These are phyloP conservation scores for Bombardia bombarda DNA, from an alignment of 495 filamentous ascomycete species.

Conservation along the genomic window DNA sequence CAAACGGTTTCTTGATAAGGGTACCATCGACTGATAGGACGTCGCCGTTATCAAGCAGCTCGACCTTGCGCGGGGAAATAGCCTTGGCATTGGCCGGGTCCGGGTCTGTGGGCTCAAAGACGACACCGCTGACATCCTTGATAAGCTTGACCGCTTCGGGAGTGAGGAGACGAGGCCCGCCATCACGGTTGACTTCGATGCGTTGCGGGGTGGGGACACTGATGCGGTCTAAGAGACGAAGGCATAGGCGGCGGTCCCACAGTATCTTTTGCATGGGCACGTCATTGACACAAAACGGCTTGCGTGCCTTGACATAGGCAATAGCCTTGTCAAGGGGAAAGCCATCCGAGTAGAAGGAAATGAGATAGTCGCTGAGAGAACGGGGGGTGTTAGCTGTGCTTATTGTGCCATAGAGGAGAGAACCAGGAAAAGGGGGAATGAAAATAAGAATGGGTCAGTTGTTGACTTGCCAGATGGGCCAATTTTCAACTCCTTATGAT, in stretches of 20 bases:
- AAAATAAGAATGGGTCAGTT: no score
- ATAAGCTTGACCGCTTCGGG: conserved; percentile 70
- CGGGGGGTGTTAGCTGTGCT: conserved; percentile 4
- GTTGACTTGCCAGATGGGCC: conserved; percentile 56
- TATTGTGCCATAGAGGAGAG: neutral
- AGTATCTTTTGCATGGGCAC: conserved; percentile 96
- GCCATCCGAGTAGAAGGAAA: conserved; percentile 96
- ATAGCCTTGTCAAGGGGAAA: conserved; percentile 97
- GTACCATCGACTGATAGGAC: conserved; percentile 79
- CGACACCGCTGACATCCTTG: conserved; percentile 69
- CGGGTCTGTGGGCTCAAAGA: conserved; percentile 65
- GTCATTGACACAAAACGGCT: conserved; percentile 96
- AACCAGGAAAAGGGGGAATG: neutral
- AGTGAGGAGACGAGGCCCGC: conserved; percentile 72
- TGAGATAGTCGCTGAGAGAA: conserved; percentile 71
- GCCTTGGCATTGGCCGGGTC: conserved; percentile 45
- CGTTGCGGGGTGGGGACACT: conserved; percentile 81
- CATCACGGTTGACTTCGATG: conserved; percentile 91
- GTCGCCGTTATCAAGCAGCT: conserved; percentile 80
- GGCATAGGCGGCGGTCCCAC: conserved; percentile 88
- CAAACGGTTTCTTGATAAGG: conserved; percentile 82
- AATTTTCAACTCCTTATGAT: no score
- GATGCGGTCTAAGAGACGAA: conserved; percentile 80
- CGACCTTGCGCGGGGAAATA: conserved; percentile 58
- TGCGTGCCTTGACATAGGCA: conserved; percentile 81